Conservation (phyloP, 2,329 filamentous ascomycete species). For the Neofusicoccum umdonicola region DNA sequence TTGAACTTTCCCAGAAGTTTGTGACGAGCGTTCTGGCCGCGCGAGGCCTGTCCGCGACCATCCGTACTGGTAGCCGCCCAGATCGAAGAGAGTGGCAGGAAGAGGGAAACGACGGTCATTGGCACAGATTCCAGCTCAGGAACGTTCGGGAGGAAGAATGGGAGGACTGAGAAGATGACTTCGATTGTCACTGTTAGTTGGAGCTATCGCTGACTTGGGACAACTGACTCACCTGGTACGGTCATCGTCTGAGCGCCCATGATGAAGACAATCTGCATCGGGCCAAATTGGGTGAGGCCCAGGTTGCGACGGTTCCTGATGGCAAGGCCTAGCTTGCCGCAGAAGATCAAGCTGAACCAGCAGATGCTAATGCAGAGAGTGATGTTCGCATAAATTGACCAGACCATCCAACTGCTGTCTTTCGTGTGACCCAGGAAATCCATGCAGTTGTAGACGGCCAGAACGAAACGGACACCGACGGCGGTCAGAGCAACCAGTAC, state of each 20-base stretch:
- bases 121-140: conserved; percentile 56
- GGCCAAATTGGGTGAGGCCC: conserved; percentile 60
- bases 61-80: conserved; percentile 53
- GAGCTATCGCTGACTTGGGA: not conserved
- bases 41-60: conserved; percentile 20
- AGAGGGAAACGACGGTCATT: conserved; percentile 60
- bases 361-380: conserved; percentile 57
- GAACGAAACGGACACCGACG: conserved; percentile 53
- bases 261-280: conserved; percentile 65
- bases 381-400: conserved; percentile 37
- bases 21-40: conserved; percentile 28
- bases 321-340: conserved; percentile 58
- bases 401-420: conserved; percentile 28
- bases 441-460: conserved; percentile 50
- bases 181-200: conserved; percentile 22
- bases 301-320: conserved; percentile 56
- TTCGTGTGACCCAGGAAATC: not conserved
- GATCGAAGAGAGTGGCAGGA: conserved; percentile 64
- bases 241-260: conserved; percentile 67
- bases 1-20: not conserved
- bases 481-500: conserved; percentile 50
- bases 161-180: conserved; percentile 62
- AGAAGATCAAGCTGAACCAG: conserved; percentile 62
- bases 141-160: conserved; percentile 48
- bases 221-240: conserved; percentile 53